These are phyloP conservation scores for Phytophthora vignae DNA, from an alignment of 352 stramenopile species.

Conservation along the genomic window DNA sequence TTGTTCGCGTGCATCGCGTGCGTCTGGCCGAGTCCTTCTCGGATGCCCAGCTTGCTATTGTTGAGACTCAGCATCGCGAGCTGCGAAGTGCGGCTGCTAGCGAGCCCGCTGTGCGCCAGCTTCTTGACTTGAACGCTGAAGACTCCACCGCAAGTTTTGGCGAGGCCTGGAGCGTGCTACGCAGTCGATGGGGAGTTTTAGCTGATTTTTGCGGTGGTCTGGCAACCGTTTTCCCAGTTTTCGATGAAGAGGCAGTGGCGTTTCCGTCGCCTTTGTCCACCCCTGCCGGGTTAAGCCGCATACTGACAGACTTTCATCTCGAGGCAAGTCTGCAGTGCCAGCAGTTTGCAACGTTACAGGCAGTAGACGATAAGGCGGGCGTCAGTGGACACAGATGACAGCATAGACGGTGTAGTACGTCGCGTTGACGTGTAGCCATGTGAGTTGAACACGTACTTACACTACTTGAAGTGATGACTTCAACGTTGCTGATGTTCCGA, in stretches of 20 bases:
- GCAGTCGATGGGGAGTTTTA: constrained; percentile 19
- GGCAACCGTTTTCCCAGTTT: constrained; percentile 30
- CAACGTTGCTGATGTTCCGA: too few species aligned
- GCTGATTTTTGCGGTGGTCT: constrained; percentile 32
- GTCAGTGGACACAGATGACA: constrained; percentile 2
- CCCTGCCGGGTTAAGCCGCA: background rate
- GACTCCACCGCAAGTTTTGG: constrained; percentile 16
- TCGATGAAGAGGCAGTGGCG: background rate
- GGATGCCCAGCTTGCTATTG: constrained; percentile 13
- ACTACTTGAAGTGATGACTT: background rate
- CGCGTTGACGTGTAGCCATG: too few species aligned
- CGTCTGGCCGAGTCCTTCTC: constrained; percentile 25
- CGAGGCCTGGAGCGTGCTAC: constrained; percentile 20
- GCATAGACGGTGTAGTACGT: too few species aligned
- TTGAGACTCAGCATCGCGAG: constrained; percentile 30
- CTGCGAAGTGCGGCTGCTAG: constrained; percentile 28
- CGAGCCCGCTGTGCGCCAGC: constrained; percentile 21
- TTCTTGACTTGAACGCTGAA: constrained; percentile 22
- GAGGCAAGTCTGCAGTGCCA: constrained; percentile 32
- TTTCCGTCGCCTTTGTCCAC: background rate
- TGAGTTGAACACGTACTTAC: background rate
- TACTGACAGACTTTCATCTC: constrained; percentile 17
- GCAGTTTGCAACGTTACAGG: constrained; percentile 29
- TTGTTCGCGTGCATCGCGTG: constrained; percentile 19
- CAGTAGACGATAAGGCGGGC: background rate